Base-by-base conservation (phyloP, 345 rosid species). In the Lumnitzera racemosa region DNA sequence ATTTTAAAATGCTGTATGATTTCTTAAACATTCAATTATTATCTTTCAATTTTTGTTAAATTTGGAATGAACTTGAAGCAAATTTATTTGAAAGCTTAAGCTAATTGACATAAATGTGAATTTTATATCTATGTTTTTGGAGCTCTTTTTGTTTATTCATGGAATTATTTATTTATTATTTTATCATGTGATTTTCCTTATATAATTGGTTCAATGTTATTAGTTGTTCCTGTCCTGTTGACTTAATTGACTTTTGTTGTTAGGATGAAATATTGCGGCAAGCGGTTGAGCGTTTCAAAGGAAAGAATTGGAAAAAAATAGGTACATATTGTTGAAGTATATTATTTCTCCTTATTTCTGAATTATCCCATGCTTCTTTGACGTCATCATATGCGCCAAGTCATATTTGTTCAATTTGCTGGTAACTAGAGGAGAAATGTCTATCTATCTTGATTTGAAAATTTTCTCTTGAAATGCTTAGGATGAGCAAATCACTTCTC, bases 231-330 rank as follows among this genome's bases (percentile, higher is more conserved):
- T 36, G 43, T 36, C 9, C 5, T 36, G 43, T 36, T 27, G 31
- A 27, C 31, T 27, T 27, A 27, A 27, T 27, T 27, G 31, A 27
- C 1, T 27, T 56, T 12, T 67, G 46, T 73, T 50, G 53, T 73
- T 74, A 95, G 99, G 99, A 95, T 80, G 97, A 95, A 80, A 80
- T 86, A 58, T 73, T 95, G 81, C 61, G 83, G 63, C 82, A 81
- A 76, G 99, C 99, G 53, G 99, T 95, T 56, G 95, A 95, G 55
- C 89, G 80, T 61, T 95, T 84, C 76, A 90, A 90, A 66, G 97
- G 97, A 71, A 95, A 95, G 78, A 95, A 95, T 76, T 95, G 99
- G 99, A 95, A 95, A 76, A 95, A 90, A 69, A 95, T 95, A 65
- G 99, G 99, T 95, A 78, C 14, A 20, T 13, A 13, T 52, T 17